A percentile compares a stretch with the other conserved stretches of the same genome.
Conservation (phyloP, 257 asterid genomes). For the Phtheirospermum japonicum region DNA sequence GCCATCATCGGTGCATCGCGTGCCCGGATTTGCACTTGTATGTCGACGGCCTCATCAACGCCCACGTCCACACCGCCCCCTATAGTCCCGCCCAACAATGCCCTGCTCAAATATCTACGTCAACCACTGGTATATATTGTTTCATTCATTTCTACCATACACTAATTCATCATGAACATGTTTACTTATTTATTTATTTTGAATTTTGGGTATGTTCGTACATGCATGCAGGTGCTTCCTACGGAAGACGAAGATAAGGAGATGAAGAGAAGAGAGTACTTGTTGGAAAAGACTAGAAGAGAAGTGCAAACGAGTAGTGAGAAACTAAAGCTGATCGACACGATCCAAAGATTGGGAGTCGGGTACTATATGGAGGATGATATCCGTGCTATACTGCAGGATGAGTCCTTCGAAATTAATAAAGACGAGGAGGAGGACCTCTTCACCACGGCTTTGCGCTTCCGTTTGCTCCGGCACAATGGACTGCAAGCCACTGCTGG, state of each 20-base stretch:
- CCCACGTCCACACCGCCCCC: constrained; percentile 8
- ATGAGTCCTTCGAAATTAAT: constrained; percentile 20
- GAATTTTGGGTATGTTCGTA: background rate
- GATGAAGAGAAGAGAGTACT: constrained; percentile 37
- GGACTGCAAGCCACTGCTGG: constrained; percentile 44
- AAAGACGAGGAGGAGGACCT: constrained; percentile 32
- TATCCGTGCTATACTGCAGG: constrained; percentile 24
- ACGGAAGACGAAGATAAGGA: constrained; percentile 37
- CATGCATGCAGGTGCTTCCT: constrained; percentile 32
- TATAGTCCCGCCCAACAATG: background rate
- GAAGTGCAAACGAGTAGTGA: constrained; percentile 33
- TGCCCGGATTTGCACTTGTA: constrained; percentile 14
- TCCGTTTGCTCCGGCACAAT: constrained; percentile 57
- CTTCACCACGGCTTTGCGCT: constrained; percentile 47
- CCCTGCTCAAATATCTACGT: constrained; percentile 29
- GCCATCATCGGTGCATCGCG: background rate
- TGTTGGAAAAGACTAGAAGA: constrained; percentile 32
- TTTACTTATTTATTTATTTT: background rate
- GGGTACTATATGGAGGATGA: constrained; percentile 52
- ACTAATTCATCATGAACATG: background rate
- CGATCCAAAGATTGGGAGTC: constrained; percentile 57
- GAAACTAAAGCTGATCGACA: constrained; percentile 44
- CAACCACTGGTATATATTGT: background rate
- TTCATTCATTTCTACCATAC: no score
- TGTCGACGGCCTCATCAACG: constrained; percentile 6